Conservation (phyloP, 1,139 yeast genomes). For the Diutina pseudorugosa region DNA sequence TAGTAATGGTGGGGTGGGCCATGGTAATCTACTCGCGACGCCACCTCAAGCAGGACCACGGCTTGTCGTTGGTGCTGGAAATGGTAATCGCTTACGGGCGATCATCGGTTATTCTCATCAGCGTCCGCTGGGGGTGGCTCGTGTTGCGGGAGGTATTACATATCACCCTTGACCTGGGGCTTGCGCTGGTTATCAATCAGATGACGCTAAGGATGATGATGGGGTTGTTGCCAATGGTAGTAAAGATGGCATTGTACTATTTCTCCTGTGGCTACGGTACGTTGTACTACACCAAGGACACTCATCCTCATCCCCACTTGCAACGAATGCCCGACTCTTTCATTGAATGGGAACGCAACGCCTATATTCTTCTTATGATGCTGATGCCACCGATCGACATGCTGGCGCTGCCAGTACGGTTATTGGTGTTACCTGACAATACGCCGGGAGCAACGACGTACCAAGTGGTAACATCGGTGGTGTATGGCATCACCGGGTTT, state of each 20-base stretch:
- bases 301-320: background rate
- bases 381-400: background rate
- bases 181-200: background rate
- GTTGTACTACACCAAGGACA: background rate
- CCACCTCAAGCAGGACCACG: background rate
- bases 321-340: background rate
- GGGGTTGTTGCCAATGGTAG: no score
- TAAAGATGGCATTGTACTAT: background rate
- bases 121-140: background rate
- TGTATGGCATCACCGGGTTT: background rate
- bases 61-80: background rate
- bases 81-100: background rate
- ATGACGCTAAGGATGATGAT: background rate
- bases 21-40: background rate
- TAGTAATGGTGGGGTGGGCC: background rate
- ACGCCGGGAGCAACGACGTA: no score
- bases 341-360: background rate
- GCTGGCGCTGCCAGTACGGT: background rate
- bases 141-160: background rate
- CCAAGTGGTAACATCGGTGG: background rate
- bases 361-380: no score
- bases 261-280: slow-evolving; percentile 1
- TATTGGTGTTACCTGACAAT: no score
- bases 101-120: background rate
- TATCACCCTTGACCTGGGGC: background rate